Evolutionary conservation across 2,329 filamentous ascomycete species (phyloP), one percentile per base, ranked within the genome.

Genomic region (Claviceps maximensis): DNA sequence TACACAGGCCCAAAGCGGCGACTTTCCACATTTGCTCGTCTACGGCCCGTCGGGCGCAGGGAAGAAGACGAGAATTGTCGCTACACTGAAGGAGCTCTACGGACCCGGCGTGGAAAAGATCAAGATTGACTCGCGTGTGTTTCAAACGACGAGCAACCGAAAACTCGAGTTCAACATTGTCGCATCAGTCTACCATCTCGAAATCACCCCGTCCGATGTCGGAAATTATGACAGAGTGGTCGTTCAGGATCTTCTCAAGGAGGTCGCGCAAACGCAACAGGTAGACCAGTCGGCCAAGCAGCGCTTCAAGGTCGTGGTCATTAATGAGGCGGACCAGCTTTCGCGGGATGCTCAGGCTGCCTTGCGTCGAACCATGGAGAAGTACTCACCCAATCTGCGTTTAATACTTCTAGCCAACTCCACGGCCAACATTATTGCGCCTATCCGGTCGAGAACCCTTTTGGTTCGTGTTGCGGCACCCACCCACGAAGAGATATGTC

Each of bases 81-180:
- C 93, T 17, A 97, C 91, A 0, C 74, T 98, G 3, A 95, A 95
- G 68, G 91, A 96, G 65, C 78, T 98, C 8, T 98, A 93, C 69
- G 93, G 93, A 0, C 84, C 91, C 0, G 91, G 93, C 45, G 93
- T 95, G n/a, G 94, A 98, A 66, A 97, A 96, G 77, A 98, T 98
- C 77, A 97, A 97, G 74, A 97, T 98, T 71, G 93, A 98, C 66
- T 88, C 89, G 13, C 87, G 93, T 58, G 86, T 96, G 55, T 98
- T 98, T 74, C 90, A 95, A 70, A 97, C 93, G 1, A 90, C 83
- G 23, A 86, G 85, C 65, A 97, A 95, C 69, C 89, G 93, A 66
- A 98, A 98, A 71, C 84, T 98, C 62, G 93, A 98, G 71, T 98
- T 98, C 79, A 98, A 96, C 73, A 95, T 98, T 58, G 93, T 98